Percentiles rank a stretch among this genome's conserved stretches.
phyloP scores from a whole-genome alignment of 805 yeast species.

The Hanseniaspora osmophila region DNA sequence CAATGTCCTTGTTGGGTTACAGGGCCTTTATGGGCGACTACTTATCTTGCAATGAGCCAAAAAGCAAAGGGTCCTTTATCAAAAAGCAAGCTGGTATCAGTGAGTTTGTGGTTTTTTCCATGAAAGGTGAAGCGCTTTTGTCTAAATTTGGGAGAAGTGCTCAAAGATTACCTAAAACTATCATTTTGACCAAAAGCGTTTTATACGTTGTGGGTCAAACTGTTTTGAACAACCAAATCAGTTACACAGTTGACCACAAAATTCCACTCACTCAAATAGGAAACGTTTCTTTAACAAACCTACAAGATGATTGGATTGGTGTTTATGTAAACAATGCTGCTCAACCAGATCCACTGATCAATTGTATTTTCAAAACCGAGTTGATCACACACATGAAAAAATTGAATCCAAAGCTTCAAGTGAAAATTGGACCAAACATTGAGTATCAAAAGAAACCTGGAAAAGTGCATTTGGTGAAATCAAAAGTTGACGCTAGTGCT shows the following conservation, averaged over 20 bases:
- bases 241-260: slow-evolving; percentile 47
- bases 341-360: slow-evolving; percentile 68
- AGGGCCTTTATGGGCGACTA: slow-evolving; percentile 93
- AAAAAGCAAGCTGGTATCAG: slow-evolving; percentile 53
- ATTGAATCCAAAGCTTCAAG: slow-evolving; percentile 39
- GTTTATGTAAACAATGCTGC: slow-evolving; percentile 22
- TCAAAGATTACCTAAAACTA: slow-evolving; percentile 55
- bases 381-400: slow-evolving; percentile 59
- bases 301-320: slow-evolving; percentile 91
- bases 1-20: slow-evolving; percentile 74
- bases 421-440: slow-evolving; percentile 58
- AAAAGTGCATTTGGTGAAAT: slow-evolving; percentile 56
- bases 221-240: slow-evolving; percentile 45
- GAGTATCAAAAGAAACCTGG: slow-evolving; percentile 88
- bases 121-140: slow-evolving; percentile 65
- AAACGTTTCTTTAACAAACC: slow-evolving; percentile 52
- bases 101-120: slow-evolving; percentile 63
- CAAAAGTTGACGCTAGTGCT: slow-evolving; percentile 45
- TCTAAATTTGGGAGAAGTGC: slow-evolving; percentile 91
- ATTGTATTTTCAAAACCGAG: slow-evolving; percentile 81
- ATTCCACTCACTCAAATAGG: slow-evolving; percentile 47
- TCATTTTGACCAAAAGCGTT: slow-evolving; percentile 48
- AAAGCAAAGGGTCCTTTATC: slow-evolving; percentile 65
- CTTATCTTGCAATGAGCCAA: slow-evolving; percentile 64
- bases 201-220: slow-evolving; percentile 65